phyloP scores from a whole-genome alignment of 208 protist species.

The Acanthamoeba healyi region DNA sequence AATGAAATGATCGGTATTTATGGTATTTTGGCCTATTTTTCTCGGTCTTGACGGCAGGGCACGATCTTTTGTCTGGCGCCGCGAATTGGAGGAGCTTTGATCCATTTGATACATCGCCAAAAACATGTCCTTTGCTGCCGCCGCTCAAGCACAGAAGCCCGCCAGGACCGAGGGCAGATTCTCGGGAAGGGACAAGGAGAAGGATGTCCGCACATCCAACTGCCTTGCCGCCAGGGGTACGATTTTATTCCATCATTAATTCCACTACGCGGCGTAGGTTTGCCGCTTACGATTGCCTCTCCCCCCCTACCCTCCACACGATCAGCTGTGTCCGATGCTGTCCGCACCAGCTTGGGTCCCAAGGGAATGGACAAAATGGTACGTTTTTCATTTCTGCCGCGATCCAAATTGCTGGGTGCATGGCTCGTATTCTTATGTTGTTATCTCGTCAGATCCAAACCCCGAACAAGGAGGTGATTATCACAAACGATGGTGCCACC shows the following conservation, averaged over 20 bases:
- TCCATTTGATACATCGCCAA: no score
- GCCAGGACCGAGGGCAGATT: slow-evolving; percentile 45
- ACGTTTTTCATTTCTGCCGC: no score
- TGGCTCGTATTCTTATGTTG: slow-evolving; percentile 89
- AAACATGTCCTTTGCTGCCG: slow-evolving; percentile 59
- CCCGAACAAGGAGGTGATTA: slow-evolving; percentile 98
- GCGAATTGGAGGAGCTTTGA: no score
- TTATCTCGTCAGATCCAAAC: no score
- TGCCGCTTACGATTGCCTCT: neutral
- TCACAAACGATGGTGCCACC: slow-evolving; percentile 99
- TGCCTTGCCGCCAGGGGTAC: slow-evolving; percentile 94
- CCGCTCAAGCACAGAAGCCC: slow-evolving; percentile 57
- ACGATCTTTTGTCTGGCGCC: neutral
- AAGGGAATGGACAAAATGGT: slow-evolving; percentile 85
- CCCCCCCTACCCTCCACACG: no score
- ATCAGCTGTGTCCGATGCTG: slow-evolving; percentile 96
- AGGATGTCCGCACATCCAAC: slow-evolving; percentile 95
- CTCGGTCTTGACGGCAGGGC: neutral
- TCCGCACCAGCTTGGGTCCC: slow-evolving; percentile 99
- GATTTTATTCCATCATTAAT: neutral
- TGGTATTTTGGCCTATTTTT: neutral
- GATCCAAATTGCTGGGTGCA: slow-evolving; percentile 33
- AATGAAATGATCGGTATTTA: neutral
- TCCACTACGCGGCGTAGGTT: neutral
- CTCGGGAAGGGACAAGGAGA: slow-evolving; percentile 91